A percentile compares a stretch with the other conserved stretches of the same genome.
These are phyloP conservation scores for Cercospora sp. DNA, from an alignment of 2,329 filamentous ascomycete species.

Conservation along the genomic window DNA sequence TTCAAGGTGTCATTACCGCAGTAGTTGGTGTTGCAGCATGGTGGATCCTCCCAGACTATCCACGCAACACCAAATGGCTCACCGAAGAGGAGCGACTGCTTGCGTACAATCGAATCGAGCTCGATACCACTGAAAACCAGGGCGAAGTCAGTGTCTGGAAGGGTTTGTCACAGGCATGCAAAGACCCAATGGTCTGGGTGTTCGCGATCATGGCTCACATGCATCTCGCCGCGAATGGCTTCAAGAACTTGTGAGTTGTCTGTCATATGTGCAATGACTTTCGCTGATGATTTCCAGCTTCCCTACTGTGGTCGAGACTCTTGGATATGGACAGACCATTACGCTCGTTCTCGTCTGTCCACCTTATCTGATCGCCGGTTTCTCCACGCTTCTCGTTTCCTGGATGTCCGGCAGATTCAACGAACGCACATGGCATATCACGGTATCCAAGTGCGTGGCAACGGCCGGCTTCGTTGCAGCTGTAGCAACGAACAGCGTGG, in stretches of 20 bases:
- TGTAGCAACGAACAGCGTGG: neutral
- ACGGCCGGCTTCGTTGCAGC: constrained; percentile 5
- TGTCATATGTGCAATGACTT: neutral
- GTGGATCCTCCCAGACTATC: constrained; percentile 32
- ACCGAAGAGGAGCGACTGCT: constrained; percentile 38
- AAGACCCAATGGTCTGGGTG: constrained; percentile 13
- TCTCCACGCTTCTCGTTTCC: constrained; percentile 3
- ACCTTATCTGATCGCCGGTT: constrained; percentile 11
- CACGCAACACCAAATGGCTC: constrained; percentile 41
- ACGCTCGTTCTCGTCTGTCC: constrained; percentile 7
- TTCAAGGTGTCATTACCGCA: constrained; percentile 15
- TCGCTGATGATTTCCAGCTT: constrained; percentile 28
- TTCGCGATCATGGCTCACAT: constrained; percentile 9
- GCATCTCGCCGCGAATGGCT: constrained; percentile 14
- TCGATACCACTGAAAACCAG: neutral
- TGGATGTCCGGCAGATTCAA: constrained; percentile 9
- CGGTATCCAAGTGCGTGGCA: constrained; percentile 8
- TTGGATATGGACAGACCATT: constrained; percentile 49
- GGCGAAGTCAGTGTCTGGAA: constrained; percentile 6
- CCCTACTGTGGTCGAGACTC: constrained; percentile 48
- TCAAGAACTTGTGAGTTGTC: constrained; percentile 40
- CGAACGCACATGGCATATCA: constrained; percentile 16
- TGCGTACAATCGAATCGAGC: constrained; percentile 31
- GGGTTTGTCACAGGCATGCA: constrained; percentile 7
- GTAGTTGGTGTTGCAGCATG: constrained; percentile 10